Conservation (phyloP, 306 rosid species). For the Biancaea sappan region DNA sequence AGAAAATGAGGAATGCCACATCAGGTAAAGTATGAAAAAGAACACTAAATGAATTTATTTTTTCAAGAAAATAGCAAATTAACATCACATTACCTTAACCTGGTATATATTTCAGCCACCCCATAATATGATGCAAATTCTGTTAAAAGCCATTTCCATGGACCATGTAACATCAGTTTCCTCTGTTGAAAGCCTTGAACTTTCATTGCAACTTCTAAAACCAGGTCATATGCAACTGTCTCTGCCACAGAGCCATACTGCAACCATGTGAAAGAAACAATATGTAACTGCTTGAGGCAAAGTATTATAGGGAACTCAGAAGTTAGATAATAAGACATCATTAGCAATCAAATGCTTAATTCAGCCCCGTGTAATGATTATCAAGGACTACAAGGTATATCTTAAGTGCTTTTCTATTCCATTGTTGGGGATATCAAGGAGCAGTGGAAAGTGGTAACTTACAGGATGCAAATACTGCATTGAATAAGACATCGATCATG, state of each 20-base stretch:
- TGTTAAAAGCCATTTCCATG: constrained; percentile 96
- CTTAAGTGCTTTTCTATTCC: not conserved
- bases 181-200: constrained; percentile 87
- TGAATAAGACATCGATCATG: not conserved
- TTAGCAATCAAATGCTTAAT: not conserved
- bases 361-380: not conserved
- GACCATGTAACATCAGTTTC: constrained; percentile 73
- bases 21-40: not conserved
- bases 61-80: constrained; percentile 24
- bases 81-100: constrained; percentile 66
- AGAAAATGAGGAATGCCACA: constrained; percentile 26
- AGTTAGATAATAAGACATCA: not conserved
- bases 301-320: constrained; percentile 6
- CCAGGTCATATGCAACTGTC: constrained; percentile 93
- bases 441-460: not conserved
- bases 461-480: not conserved
- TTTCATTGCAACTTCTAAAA: constrained; percentile 94
- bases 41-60: constrained; percentile 12
- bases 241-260: constrained; percentile 97
- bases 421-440: not conserved
- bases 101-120: constrained; percentile 85
- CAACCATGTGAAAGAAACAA: constrained; percentile 23
- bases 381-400: constrained; percentile 2
- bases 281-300: not conserved
- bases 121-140: constrained; percentile 96